Conservation (phyloP, 2,329 filamentous ascomycete genomes). For the Dothistroma pini region DNA sequence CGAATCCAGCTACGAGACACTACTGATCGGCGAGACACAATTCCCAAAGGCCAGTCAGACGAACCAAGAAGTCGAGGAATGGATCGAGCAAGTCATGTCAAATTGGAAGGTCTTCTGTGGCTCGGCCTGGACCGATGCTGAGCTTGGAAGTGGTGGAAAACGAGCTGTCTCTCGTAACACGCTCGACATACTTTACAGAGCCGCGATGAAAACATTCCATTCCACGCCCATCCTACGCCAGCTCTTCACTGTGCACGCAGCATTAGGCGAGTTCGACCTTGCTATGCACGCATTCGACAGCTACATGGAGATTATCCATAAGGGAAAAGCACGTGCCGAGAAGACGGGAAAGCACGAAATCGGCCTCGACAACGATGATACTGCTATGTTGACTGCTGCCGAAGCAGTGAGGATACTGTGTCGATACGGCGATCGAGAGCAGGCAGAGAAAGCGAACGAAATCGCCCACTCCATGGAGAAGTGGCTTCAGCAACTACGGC, state of each 20-base stretch:
- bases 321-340: constrained; percentile 76
- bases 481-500: constrained; percentile 63
- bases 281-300: constrained; percentile 89
- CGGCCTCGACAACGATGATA: constrained; percentile 73
- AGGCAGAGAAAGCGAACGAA: constrained; percentile 73
- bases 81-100: constrained; percentile 71
- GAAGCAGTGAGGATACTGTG: constrained; percentile 78
- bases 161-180: constrained; percentile 70
- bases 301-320: constrained; percentile 82
- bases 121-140: constrained; percentile 72
- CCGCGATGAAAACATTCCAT: constrained; percentile 90
- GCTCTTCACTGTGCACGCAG: constrained; percentile 81
- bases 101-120: constrained; percentile 87
- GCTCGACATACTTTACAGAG: constrained; percentile 81
- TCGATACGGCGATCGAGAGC: constrained; percentile 69
- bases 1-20: constrained; percentile 72
- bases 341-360: constrained; percentile 67
- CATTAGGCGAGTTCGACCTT: constrained; percentile 86
- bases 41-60: constrained; percentile 82
- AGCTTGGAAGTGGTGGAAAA: constrained; percentile 78
- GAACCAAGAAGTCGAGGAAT: constrained; percentile 75
- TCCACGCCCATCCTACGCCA: constrained; percentile 83
- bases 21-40: constrained; percentile 71
- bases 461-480: constrained; percentile 69
- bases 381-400: constrained; percentile 71